Conservation (phyloP, 768 basidiomycete species). For the Amanita jacksonii region DNA sequence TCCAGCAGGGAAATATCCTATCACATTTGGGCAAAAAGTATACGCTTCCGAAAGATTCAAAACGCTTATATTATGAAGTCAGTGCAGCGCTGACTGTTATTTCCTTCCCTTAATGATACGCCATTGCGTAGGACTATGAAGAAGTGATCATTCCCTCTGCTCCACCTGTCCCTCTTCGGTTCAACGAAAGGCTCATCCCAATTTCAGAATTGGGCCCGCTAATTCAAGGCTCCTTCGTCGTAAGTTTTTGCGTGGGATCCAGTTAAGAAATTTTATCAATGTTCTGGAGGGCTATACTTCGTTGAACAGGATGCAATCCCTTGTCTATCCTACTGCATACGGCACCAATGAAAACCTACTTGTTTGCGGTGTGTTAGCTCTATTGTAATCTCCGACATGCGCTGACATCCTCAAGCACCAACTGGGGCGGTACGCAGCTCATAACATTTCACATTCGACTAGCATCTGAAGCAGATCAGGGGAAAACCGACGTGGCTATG, state of each 20-base stretch:
- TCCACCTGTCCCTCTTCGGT: constrained; percentile 61
- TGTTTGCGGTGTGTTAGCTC: constrained; percentile 58
- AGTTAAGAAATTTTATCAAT: too few relatives aligned
- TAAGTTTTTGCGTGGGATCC: too few relatives aligned
- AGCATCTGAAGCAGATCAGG: constrained; percentile 36
- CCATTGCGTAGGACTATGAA: constrained; percentile 56
- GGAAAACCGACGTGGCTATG: constrained; percentile 99
- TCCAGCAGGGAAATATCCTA: constrained; percentile 51
- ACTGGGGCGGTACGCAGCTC: constrained; percentile 83
- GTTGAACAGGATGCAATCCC: constrained; percentile 91
- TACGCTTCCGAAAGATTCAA: constrained; percentile 76
- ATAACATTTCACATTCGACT: not conserved
- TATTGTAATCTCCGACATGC: not conserved
- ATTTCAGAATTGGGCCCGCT: constrained; percentile 70
- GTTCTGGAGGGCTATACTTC: constrained; percentile 64
- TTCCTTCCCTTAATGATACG: not conserved
- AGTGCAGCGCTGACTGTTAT: constrained; percentile 7
- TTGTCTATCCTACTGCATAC: constrained; percentile 90
- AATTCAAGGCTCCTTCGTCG: constrained; percentile 77
- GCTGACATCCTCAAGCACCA: constrained; percentile 49
- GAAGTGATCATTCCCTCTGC: constrained; percentile 89
- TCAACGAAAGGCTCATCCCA: constrained; percentile 59
- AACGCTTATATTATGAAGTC: constrained; percentile 59
- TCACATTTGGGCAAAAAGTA: constrained; percentile 72
- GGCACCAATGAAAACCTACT: constrained; percentile 95